Evolutionary conservation across 495 filamentous ascomycete species (phyloP).

Genomic region (Tuber aestivum): DNA sequence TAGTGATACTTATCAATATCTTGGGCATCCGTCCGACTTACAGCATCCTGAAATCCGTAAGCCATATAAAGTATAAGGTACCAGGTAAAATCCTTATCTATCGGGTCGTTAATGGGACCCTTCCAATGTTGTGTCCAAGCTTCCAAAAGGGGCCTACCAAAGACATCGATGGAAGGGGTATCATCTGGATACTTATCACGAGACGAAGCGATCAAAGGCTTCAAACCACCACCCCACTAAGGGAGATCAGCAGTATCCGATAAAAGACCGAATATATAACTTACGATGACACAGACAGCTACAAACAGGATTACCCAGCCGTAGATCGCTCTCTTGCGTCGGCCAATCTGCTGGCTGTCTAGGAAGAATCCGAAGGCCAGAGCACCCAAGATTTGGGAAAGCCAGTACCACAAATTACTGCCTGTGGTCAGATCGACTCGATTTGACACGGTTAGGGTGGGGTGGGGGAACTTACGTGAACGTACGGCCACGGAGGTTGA

Average conservation of each 20-base stretch:
- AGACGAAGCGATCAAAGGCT: slow-evolving; percentile 62
- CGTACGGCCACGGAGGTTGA: slow-evolving; percentile 73
- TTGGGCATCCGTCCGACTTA: slow-evolving; percentile 60
- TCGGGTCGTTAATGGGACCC: slow-evolving; percentile 57
- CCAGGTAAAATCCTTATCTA: slow-evolving; percentile 60
- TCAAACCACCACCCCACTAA: slow-evolving; percentile 78
- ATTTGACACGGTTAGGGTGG: too few relatives aligned
- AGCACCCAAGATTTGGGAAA: slow-evolving; percentile 76
- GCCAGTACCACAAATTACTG: slow-evolving; percentile 81
- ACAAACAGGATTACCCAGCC: slow-evolving; percentile 61
- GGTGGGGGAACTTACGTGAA: slow-evolving; percentile 45
- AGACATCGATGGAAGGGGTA: slow-evolving; percentile 42
- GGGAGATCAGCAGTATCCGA: slow-evolving; percentile 2
- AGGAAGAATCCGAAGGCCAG: slow-evolving; percentile 69
- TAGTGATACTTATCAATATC: background rate
- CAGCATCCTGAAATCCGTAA: slow-evolving; percentile 85
- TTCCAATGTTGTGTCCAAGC: slow-evolving; percentile 14
- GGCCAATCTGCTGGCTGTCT: slow-evolving; percentile 58
- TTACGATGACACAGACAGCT: slow-evolving; percentile 63
- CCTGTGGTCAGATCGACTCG: background rate
- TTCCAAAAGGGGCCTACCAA: slow-evolving; percentile 15
- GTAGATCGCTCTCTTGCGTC: slow-evolving; percentile 67
- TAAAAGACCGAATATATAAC: background rate
- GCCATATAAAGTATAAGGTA: slow-evolving; percentile 91
- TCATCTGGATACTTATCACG: slow-evolving; percentile 42